Evolutionary conservation across 164 flowering plant species (phyloP), one percentile per base, ranked within the genome.

Genomic region (Chimonanthus salicifolius): DNA sequence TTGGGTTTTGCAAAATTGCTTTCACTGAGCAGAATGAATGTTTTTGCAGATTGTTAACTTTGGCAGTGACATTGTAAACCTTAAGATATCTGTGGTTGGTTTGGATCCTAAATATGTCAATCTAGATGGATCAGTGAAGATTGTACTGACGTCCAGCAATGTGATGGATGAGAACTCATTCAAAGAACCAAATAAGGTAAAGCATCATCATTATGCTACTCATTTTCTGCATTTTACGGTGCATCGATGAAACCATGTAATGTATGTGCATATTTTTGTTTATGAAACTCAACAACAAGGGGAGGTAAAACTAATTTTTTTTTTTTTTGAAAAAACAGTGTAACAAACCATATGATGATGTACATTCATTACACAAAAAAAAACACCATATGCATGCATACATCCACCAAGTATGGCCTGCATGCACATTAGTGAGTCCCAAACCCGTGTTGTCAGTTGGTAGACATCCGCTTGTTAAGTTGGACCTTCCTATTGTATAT

Each of bases 151-250:
- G 11, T 86, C 96, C 49, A 64, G n/a, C 54, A 85, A 86, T 74
- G 62, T 84, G 76, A 88, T 80, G 96, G 97, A 88, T 78, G 99
- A 92, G 82, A 93, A 95, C 70, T 89, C 98, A 64, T 89, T 94
- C 78, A 20, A 69, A 46, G 72, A 81, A 10, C 97, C 93, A 73
- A 78, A 69, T 1, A 92, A 90, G 96, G 98, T 90, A 82, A 15
- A n/a, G 4, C 10, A 64, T 20, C 54, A 8, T 6, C 47, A 10
- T 44, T 15, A 18, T 7, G 51, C 6, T 7, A 1, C 6, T 18
- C 45, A 9, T 21, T 7, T 11, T n/a, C 16, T 13, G 47, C 33
- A 47, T 64, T 13, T 51, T 66, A 3, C 47, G 13, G 16, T 2
- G n/a, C 16, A 54, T 54, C 2, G n/a, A 54, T 54, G 15, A 11